phyloP scores from a whole-genome alignment of 306 rosid species.

The Vachellia collinsii region DNA sequence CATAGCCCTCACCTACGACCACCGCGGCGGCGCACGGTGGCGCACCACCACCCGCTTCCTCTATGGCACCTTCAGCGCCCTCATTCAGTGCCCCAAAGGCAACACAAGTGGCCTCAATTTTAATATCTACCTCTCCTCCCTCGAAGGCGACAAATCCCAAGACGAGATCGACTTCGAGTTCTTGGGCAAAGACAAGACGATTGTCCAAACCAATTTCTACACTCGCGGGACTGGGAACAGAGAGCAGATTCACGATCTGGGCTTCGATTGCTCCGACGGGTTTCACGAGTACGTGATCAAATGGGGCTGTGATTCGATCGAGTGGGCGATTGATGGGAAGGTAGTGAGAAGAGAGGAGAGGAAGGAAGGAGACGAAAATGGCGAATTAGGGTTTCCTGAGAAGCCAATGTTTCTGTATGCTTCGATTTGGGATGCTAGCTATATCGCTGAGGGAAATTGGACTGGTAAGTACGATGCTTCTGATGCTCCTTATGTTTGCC shows the following conservation, averaged over 20 bases:
- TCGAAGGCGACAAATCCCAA: slow-evolving; percentile 63
- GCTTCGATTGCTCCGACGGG: slow-evolving; percentile 56
- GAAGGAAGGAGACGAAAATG: too few relatives aligned
- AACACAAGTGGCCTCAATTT: slow-evolving; percentile 63
- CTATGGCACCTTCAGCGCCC: slow-evolving; percentile 55
- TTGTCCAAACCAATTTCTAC: slow-evolving; percentile 54
- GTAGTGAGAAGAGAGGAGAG: too few relatives aligned
- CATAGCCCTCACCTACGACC: slow-evolving; percentile 60
- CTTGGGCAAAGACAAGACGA: slow-evolving; percentile 52
- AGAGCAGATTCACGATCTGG: slow-evolving; percentile 48
- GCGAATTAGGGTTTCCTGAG: slow-evolving; percentile 40
- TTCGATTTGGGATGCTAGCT: slow-evolving; percentile 57
- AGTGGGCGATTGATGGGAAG: too few relatives aligned
- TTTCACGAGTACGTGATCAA: too few relatives aligned
- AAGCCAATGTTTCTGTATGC: slow-evolving; percentile 33
- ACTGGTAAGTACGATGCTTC: slow-evolving; percentile 32
- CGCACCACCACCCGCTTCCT: slow-evolving; percentile 53
- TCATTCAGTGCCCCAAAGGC: slow-evolving; percentile 50
- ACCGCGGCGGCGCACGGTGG: slow-evolving; percentile 70
- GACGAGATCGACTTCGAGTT: slow-evolving; percentile 79
- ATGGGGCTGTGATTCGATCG: too few relatives aligned
- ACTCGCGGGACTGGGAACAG: slow-evolving; percentile 45
- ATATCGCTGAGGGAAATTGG: slow-evolving; percentile 3
- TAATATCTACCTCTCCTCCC: slow-evolving; percentile 67
- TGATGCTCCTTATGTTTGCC: slow-evolving; percentile 65